A percentile compares a stretch with the other conserved stretches of the same genome.
These are phyloP conservation scores for Sphaerulina vaccinii DNA, from an alignment of 2,329 filamentous ascomycete species.

Conservation along the genomic window DNA sequence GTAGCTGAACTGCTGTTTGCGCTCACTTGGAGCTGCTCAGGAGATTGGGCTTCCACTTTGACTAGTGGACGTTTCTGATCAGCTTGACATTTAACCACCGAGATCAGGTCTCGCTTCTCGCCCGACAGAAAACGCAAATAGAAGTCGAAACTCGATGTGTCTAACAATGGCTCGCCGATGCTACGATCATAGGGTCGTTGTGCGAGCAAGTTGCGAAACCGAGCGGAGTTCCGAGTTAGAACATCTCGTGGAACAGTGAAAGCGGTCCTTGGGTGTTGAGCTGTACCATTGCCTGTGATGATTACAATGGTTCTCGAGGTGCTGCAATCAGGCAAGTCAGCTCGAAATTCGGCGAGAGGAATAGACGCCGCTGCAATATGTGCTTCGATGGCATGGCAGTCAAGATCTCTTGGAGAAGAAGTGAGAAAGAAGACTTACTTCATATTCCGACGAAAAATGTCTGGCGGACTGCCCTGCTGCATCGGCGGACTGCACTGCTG, in stretches of 20 bases:
- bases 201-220: background rate
- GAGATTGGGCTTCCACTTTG: too few species aligned
- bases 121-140: background rate
- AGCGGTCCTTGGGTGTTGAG: background rate
- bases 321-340: background rate
- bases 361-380: background rate
- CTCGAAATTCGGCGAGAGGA: background rate
- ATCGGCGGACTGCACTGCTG: too few species aligned
- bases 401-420: too few species aligned
- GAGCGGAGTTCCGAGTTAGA: background rate
- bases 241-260: background rate
- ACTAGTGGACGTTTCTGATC: background rate
- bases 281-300: constrained; percentile 1
- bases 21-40: too few species aligned
- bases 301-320: background rate
- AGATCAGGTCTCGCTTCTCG: background rate
- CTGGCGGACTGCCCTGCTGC: too few species aligned
- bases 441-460: too few species aligned
- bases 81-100: background rate
- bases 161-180: background rate
- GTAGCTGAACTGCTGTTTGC: background rate
- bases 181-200: background rate
- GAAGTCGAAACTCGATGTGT: background rate
- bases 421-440: too few species aligned
- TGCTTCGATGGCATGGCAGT: background rate